Base-by-base conservation (phyloP, 768 basidiomycete genomes). In the Hemileccinum impolitum region DNA sequence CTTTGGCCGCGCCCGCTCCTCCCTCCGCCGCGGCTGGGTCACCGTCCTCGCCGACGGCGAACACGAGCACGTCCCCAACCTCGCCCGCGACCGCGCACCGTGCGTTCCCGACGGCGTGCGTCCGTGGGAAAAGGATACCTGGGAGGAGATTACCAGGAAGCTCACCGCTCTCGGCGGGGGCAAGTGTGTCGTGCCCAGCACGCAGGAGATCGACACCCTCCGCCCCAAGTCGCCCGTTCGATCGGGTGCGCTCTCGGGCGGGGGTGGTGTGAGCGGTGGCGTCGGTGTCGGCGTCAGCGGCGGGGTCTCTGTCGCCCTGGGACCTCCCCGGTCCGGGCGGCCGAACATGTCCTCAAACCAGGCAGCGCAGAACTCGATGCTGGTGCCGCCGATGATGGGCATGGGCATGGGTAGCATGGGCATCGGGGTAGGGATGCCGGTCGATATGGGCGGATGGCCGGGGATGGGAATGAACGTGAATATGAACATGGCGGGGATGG, bases 21-120 rank as follows among this genome's bases (percentile, higher is more conserved):
- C 81, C 0, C 71, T 90, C 6, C 81, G 94, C 0, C 80, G 84
- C 11, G 95, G 95, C 6, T 99, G 96, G 96, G 85, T 96, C 11
- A 90, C 91, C n/a, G 82, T 85, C 11, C 75, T 88, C 39, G 77
- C 76, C 2, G 81, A 83, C 3, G 82, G 79, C 5, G 82, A 85
- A 58, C 78, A 85, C 50, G 72, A 74, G 18, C 73, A 72, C 43
- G 65, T 83, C 35, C 73, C 75, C 53, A 63, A 65, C 15, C 64
- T 66, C 52, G 43, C 56, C 1, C 65, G 56, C 25, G 65, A 66
- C 18, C 67, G 66, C 26, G 62, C 58, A 1, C 57, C 65, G 31
- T 65, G 60, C 50, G 45, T 61, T n/a, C 55, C 57, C 34, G 55
- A 61, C 39, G 53, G 63, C 25, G 59, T 67, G 17, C 67, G 67